These are phyloP conservation scores for Tulasnella sp. DNA, from an alignment of 768 basidiomycete genomes.

Conservation along the genomic window DNA sequence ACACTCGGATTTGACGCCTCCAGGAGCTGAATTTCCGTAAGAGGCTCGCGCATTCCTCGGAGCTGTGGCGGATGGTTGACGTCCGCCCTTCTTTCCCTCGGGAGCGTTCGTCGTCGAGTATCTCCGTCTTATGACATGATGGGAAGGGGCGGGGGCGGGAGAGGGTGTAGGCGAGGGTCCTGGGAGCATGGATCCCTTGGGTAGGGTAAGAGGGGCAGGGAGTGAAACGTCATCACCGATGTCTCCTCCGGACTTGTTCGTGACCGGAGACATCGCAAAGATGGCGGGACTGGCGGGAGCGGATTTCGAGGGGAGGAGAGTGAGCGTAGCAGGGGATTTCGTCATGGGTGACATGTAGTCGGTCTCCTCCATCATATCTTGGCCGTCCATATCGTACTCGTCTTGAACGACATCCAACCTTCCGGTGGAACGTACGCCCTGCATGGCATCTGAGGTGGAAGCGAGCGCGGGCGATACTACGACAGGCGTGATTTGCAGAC, in stretches of 20 bases:
- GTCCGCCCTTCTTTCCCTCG: conserved; percentile 13
- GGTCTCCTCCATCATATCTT: not conserved
- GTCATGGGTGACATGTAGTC: not conserved
- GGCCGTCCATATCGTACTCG: conserved; percentile 10
- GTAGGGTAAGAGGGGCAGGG: conserved; percentile 11
- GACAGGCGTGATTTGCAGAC: conserved; percentile 2
- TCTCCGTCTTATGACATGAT: not conserved
- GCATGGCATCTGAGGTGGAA: conserved; percentile 2
- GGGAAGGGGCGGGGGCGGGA: conserved; percentile 7
- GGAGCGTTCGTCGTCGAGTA: conserved; percentile 16
- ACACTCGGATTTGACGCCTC: conserved; percentile 69
- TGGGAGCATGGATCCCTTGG: conserved; percentile 11
- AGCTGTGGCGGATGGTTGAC: conserved; percentile 8
- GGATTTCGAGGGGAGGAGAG: conserved; percentile 9
- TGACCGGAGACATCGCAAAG: not conserved
- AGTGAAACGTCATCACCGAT: not conserved
- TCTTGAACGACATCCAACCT: not conserved
- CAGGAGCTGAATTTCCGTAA: conserved; percentile 36
- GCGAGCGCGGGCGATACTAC: not conserved
- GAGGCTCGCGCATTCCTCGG: conserved; percentile 6
- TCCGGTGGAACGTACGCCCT: conserved; percentile 6
- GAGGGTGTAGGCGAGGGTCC: conserved; percentile 11
- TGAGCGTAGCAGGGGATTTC: conserved; percentile 1
- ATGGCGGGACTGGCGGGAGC: conserved; percentile 12
- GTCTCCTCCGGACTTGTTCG: not conserved